Percentiles rank a stretch among this genome's conserved stretches.
Conservation (phyloP, 768 basidiomycete species). For the Boletus pseudopeckii region DNA sequence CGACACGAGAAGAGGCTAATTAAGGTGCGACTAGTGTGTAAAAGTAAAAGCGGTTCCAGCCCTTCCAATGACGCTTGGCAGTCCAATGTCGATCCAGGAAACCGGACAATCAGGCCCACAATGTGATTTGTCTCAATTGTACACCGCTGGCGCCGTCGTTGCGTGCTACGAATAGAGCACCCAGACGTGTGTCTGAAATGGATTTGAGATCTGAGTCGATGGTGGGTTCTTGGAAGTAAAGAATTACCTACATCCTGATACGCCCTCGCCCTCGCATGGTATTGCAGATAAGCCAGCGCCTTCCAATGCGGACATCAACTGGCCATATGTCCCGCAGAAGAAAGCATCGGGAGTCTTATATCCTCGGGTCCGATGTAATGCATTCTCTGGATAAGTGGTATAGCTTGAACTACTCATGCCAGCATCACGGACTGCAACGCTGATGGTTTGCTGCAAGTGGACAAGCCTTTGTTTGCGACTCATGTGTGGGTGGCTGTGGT, state of each 20-base stretch:
- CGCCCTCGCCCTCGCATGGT: slow-evolving; percentile 29
- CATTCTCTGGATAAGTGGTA: neutral
- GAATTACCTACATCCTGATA: slow-evolving; percentile 31
- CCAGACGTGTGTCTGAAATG: slow-evolving; percentile 37
- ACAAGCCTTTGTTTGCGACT: slow-evolving; percentile 22
- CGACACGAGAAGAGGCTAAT: neutral
- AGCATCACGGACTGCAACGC: slow-evolving; percentile 36
- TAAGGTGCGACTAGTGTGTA: neutral
- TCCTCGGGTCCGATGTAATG: slow-evolving; percentile 3
- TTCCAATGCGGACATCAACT: slow-evolving; percentile 38
- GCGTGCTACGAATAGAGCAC: slow-evolving; percentile 39
- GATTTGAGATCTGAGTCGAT: neutral
- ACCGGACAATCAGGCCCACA: slow-evolving; percentile 35
- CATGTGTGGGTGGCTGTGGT: slow-evolving; percentile 1
- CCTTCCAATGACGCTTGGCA: too few species aligned
- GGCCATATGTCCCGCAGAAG: slow-evolving; percentile 44
- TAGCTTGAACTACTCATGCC: slow-evolving; percentile 38
- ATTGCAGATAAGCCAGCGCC: slow-evolving; percentile 35
- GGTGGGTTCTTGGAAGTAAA: neutral
- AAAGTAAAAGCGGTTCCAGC: neutral
- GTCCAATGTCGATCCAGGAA: neutral
- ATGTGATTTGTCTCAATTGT: slow-evolving; percentile 38
- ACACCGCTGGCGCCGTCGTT: slow-evolving; percentile 28
- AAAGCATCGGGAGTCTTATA: slow-evolving; percentile 28
- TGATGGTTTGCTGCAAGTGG: slow-evolving; percentile 36